Evolutionary conservation across 2,329 filamentous ascomycete species (phyloP).

Genomic region (Fusarium odoratissimum): DNA sequence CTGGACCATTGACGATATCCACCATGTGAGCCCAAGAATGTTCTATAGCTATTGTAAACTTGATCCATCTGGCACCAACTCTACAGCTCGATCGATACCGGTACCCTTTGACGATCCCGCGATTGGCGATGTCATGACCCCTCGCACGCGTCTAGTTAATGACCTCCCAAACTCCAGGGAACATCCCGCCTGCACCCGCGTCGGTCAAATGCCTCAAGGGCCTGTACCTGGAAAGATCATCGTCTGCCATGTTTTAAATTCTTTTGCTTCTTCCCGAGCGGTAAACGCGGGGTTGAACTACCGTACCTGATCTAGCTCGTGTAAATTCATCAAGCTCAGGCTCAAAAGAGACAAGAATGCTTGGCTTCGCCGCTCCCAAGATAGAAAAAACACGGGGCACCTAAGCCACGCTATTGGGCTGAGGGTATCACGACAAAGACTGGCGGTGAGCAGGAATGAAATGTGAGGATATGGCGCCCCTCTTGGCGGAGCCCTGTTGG

Average conservation of each 20-base stretch:
- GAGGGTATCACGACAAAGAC: slow-evolving; percentile 37
- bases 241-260: slow-evolving; percentile 23
- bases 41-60: not conserved
- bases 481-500: slow-evolving; percentile 15
- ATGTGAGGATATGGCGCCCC: slow-evolving; percentile 11
- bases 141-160: slow-evolving; percentile 19
- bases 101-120: slow-evolving; percentile 38
- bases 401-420: slow-evolving; percentile 38
- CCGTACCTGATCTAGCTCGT: slow-evolving; percentile 20
- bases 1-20: slow-evolving; percentile 29
- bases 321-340: not conserved
- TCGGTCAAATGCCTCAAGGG: slow-evolving; percentile 37
- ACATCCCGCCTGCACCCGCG: slow-evolving; percentile 39
- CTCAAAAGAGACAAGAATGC: not conserved
- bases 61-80: slow-evolving; percentile 18
- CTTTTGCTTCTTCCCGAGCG: slow-evolving; percentile 26
- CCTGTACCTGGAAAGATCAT: slow-evolving; percentile 32
- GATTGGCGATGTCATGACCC: slow-evolving; percentile 42
- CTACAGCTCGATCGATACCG: slow-evolving; percentile 26
- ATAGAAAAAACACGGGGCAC: slow-evolving; percentile 28
- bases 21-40: slow-evolving; percentile 28
- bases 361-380: slow-evolving; percentile 37
- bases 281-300: slow-evolving; percentile 45
- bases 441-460: slow-evolving; percentile 34
- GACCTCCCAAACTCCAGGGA: slow-evolving; percentile 20